These are phyloP conservation scores for Mycena epipterygia DNA, from an alignment of 768 basidiomycete genomes.

Conservation along the genomic window DNA sequence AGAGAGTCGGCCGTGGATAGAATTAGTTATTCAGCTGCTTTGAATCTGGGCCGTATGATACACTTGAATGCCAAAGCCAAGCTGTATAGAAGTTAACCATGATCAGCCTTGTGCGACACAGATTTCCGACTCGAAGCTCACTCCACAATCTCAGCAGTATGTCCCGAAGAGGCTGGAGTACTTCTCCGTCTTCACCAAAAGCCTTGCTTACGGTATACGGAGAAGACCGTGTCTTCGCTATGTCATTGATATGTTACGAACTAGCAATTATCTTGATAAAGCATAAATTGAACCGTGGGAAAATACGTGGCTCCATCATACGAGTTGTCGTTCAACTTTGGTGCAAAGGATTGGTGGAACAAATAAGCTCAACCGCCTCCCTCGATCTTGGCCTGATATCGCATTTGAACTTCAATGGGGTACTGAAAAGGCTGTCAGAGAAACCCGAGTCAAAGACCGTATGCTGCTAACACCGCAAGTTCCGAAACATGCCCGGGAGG, in stretches of 20 bases:
- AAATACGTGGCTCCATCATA: too few relatives aligned
- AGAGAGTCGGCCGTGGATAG: background rate
- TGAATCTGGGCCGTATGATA: background rate
- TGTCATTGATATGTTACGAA: too few relatives aligned
- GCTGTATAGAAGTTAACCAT: background rate
- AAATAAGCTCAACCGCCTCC: background rate
- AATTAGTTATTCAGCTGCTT: background rate
- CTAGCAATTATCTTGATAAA: too few relatives aligned
- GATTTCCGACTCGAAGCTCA: background rate
- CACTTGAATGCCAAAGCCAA: background rate
- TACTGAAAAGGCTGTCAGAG: background rate
- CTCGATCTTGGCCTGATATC: slow-evolving; percentile 2
- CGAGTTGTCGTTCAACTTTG: background rate
- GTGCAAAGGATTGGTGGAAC: background rate
- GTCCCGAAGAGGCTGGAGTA: background rate
- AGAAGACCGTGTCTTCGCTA: too few relatives aligned
- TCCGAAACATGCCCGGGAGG: background rate
- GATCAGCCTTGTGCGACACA: background rate
- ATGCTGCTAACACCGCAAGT: background rate
- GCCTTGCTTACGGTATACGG: too few relatives aligned
- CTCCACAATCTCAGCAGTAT: background rate
- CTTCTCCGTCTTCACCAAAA: background rate
- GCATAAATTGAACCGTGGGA: too few relatives aligned
- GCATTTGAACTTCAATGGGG: slow-evolving; percentile 2
- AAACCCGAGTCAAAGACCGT: background rate